phyloP scores from a whole-genome alignment of 169 alveolate genomes.

The Toxoplasma gondii region DNA sequence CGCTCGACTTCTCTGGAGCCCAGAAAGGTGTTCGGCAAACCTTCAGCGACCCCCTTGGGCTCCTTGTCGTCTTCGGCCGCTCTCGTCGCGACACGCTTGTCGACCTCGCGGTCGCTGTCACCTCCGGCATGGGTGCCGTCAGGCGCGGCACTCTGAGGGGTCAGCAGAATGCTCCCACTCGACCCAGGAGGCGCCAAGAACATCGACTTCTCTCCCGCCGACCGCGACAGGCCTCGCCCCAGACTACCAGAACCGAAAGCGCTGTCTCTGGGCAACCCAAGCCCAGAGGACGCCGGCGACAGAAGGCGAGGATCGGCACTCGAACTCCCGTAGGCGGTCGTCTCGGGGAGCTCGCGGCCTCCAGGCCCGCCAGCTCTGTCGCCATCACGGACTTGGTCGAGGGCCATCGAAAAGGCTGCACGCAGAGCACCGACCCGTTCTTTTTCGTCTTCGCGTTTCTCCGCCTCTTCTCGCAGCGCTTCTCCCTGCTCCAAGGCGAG shows the following conservation, averaged over 20 bases:
- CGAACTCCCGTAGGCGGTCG: neutral
- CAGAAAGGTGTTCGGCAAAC: too few relatives aligned
- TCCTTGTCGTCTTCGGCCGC: neutral
- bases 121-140: neutral
- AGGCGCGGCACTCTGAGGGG: neutral
- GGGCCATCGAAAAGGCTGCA: neutral
- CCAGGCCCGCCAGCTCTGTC: neutral
- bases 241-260: neutral
- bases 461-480: neutral
- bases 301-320: neutral
- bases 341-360: neutral
- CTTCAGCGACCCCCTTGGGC: neutral
- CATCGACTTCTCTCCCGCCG: neutral
- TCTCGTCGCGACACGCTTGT: neutral
- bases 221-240: neutral
- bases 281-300: neutral
- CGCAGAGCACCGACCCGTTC: neutral
- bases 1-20: neutral
- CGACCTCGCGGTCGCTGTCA: neutral
- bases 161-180: neutral
- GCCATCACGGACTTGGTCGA: neutral
- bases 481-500: neutral
- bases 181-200: neutral
- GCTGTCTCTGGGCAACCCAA: neutral
- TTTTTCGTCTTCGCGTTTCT: neutral